Evolutionary conservation across 169 alveolate genomes (phyloP), one percentile per base, ranked within the genome.

Genomic region (Plasmodium cynomolgi): DNA sequence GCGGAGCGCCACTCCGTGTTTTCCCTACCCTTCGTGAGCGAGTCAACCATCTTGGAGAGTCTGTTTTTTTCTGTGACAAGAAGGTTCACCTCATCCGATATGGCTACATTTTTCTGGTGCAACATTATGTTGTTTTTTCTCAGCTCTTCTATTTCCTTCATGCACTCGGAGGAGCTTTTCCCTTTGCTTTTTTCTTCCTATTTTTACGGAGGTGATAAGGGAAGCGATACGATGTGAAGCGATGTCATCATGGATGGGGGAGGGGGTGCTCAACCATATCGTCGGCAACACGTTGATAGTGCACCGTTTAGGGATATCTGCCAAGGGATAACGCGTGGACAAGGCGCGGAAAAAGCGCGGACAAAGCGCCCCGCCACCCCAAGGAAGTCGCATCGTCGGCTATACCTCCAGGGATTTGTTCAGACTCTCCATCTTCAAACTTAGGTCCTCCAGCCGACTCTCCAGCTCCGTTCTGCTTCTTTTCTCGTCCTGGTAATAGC

Each of bases 1-100:
- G 54, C 54, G 54, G 54, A 0, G 54, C 54, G 15, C 29, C 1
- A 1, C n/a, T 58, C 17, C 39, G 15, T 44, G 23, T 83, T 33
- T 23, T 80, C 31, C 93, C 31, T 85, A 85, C 93, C 93, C 80
- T 50, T 85, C 31, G 93, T 47, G 17, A 85, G 72, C 17, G 93
- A 85, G 68, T 85, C 93, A 15, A 85, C 93, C 54, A 85, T 34
- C 71, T 85, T 85, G 58, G 86, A 75, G 62, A 85, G 62, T 54
- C 93, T 85, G 47, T 85, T 85, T 77, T 85, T 85, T 77, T 85
- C 93, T 34, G 93, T 75, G 20, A 79, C 71, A n/a, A 85, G 68
- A 50, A 85, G 20, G 41, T 85, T 85, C 47, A 85, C 47, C 71
- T 85, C 81, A 85, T 77, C 62, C 17, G 93, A 85, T 20, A 74